phyloP scores from a whole-genome alignment of 2,329 filamentous ascomycete genomes.

The Zalaria sp. region DNA sequence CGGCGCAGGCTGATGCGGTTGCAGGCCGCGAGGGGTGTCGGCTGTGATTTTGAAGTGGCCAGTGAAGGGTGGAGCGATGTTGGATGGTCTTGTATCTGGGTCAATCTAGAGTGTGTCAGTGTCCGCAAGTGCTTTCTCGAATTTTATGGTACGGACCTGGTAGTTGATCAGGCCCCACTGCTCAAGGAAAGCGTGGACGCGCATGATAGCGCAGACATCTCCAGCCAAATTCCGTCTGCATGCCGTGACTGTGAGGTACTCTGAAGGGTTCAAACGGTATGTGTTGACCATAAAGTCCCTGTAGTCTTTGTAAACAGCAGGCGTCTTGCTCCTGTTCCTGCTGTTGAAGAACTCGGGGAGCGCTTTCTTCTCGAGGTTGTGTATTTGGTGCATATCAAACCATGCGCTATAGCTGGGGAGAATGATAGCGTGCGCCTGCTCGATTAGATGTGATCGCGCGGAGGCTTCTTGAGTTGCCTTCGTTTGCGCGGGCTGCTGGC shows the following conservation, averaged over 20 bases:
- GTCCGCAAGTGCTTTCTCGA: not conserved
- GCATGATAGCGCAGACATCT: conserved; percentile 98
- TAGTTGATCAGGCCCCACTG: conserved; percentile 99
- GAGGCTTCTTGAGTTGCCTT: conserved; percentile 74
- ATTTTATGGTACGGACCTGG: conserved; percentile 45
- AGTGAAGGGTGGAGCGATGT: conserved; percentile 90
- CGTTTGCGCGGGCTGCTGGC: conserved; percentile 42
- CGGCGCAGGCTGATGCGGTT: conserved; percentile 85
- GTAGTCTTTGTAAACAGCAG: conserved; percentile 95
- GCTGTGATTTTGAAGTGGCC: conserved; percentile 94
- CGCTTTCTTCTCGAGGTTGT: conserved; percentile 84
- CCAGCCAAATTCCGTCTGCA: conserved; percentile 89
- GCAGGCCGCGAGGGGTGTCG: conserved; percentile 86
- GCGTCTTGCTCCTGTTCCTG: conserved; percentile 94
- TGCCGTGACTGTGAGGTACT: conserved; percentile 94
- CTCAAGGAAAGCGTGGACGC: conserved; percentile 92
- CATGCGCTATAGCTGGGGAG: conserved; percentile 95
- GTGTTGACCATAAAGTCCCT: conserved; percentile 99
- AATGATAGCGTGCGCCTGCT: conserved; percentile 90
- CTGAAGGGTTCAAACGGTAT: conserved; percentile 85
- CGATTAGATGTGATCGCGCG: conserved; percentile 80
- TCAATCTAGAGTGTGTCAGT: conserved; percentile 56
- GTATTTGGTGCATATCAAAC: conserved; percentile 95
- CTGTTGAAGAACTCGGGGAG: conserved; percentile 98
- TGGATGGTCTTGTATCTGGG: conserved; percentile 84